phyloP scores from a whole-genome alignment of 2,329 filamentous ascomycete genomes.

The Sphaceloma murrayae region DNA sequence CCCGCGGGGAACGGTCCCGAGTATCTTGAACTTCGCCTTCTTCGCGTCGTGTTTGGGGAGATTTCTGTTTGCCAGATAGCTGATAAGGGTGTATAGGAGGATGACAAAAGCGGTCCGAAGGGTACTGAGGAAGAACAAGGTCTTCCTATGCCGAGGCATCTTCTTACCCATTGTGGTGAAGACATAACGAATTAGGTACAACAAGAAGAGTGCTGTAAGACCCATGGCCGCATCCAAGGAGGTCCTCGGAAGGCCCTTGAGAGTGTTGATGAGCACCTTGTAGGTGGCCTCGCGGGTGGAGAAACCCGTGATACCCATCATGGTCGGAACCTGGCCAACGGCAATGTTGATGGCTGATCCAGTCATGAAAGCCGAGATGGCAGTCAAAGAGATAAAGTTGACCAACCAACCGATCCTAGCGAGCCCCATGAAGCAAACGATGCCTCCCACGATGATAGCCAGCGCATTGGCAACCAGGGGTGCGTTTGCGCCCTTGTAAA shows the following conservation, averaged over 20 bases:
- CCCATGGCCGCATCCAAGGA: conserved; percentile 80
- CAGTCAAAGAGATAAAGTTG: conserved; percentile 81
- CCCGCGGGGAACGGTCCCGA: conserved; percentile 65
- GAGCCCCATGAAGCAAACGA: conserved; percentile 71
- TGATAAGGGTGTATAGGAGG: conserved; percentile 81
- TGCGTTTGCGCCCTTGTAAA: conserved; percentile 35
- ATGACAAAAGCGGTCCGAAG: conserved; percentile 88
- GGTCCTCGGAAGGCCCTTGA: conserved; percentile 59
- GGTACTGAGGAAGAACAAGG: conserved; percentile 85
- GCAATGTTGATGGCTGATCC: conserved; percentile 86
- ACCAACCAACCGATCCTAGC: conserved; percentile 80
- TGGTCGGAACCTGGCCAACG: conserved; percentile 67
- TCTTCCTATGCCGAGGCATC: conserved; percentile 58
- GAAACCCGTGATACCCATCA: conserved; percentile 61
- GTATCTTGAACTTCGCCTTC: conserved; percentile 57
- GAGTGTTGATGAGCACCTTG: conserved; percentile 68
- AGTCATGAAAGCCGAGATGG: conserved; percentile 93
- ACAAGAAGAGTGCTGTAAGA: conserved; percentile 64
- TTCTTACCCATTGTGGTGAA: conserved; percentile 60
- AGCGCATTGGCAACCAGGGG: conserved; percentile 69
- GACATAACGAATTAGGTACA: conserved; percentile 63
- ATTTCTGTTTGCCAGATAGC: conserved; percentile 70
- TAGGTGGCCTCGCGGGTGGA: conserved; percentile 67
- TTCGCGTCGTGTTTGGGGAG: conserved; percentile 28
- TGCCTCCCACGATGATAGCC: conserved; percentile 64